A percentile compares a stretch with the other conserved stretches of the same genome.
phyloP scores from a whole-genome alignment of 805 yeast genomes.

The Suhomyces vadensis region DNA sequence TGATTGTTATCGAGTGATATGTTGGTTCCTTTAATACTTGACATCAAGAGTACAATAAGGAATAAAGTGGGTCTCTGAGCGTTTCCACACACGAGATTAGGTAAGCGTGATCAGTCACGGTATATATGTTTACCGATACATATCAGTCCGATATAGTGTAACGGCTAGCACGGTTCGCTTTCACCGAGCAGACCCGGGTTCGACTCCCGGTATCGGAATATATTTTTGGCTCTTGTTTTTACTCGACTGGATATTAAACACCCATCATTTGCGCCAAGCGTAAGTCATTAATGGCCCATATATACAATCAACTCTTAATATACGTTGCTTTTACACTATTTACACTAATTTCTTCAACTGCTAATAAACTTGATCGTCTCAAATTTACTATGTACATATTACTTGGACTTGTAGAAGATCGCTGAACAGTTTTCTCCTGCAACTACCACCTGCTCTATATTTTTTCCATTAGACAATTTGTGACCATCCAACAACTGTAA shows the following conservation, averaged over 20 bases:
- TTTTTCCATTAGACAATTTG: slow-evolving; percentile 23
- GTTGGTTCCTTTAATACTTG: too few species aligned
- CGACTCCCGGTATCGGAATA: slow-evolving; percentile 84
- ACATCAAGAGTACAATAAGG: too few species aligned
- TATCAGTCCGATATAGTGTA: slow-evolving; percentile 16
- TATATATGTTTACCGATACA: too few species aligned
- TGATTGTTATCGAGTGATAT: too few species aligned
- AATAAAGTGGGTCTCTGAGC: too few species aligned
- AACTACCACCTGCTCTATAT: slow-evolving; percentile 54
- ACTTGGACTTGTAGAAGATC: slow-evolving; percentile 49
- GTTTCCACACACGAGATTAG: too few species aligned
- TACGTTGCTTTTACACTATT: too few species aligned
- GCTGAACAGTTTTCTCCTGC: slow-evolving; percentile 68
- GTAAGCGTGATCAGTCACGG: too few species aligned
- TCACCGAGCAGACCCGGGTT: slow-evolving; percentile 86
- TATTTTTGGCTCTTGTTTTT: slow-evolving; percentile 7
- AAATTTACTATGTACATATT: not conserved
- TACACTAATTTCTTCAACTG: not conserved
- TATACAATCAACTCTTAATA: too few species aligned
- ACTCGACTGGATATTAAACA: too few species aligned
- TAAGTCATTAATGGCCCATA: too few species aligned
- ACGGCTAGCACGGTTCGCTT: slow-evolving; percentile 71
- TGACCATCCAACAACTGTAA: slow-evolving; percentile 42
- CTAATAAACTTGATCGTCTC: too few species aligned
- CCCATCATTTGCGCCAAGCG: not conserved